A percentile compares a stretch with the other conserved stretches of the same genome.
These are phyloP conservation scores for Candida xyloterini DNA, from an alignment of 805 yeast genomes.

Conservation along the genomic window DNA sequence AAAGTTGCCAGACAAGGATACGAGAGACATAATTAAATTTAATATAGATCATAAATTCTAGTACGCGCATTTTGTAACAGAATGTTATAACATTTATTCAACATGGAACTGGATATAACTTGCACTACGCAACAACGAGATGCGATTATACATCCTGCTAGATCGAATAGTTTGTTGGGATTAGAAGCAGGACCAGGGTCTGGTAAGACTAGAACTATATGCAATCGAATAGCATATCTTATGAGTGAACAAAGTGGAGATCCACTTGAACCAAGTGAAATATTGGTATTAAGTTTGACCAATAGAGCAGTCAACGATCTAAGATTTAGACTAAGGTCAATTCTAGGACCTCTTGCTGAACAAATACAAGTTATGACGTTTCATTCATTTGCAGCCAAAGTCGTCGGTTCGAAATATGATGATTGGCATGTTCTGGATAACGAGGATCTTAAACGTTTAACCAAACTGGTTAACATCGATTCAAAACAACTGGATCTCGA, in stretches of 20 bases:
- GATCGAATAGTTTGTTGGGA: slow-evolving; percentile 41
- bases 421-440: slow-evolving; percentile 50
- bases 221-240: slow-evolving; percentile 49
- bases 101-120: slow-evolving; percentile 9
- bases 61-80: slow-evolving; percentile 3
- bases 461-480: slow-evolving; percentile 7
- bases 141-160: slow-evolving; percentile 41
- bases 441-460: slow-evolving; percentile 22
- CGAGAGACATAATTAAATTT: slow-evolving; percentile 11
- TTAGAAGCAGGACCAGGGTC: slow-evolving; percentile 73
- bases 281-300: slow-evolving; percentile 64
- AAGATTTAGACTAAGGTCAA: slow-evolving; percentile 29
- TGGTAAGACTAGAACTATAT: slow-evolving; percentile 64
- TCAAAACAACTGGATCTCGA: slow-evolving; percentile 4
- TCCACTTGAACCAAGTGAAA: slow-evolving; percentile 46
- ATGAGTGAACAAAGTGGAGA: slow-evolving; percentile 31
- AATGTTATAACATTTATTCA: neutral
- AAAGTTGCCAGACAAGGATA: slow-evolving; percentile 78
- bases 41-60: slow-evolving; percentile 1
- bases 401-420: slow-evolving; percentile 39
- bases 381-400: slow-evolving; percentile 56
- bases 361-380: slow-evolving; percentile 52
- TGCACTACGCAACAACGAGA: slow-evolving; percentile 18
- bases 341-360: slow-evolving; percentile 35
- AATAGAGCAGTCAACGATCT: slow-evolving; percentile 60